Evolutionary conservation across 2,329 filamentous ascomycete species (phyloP).

Genomic region (Monilinia laxa): DNA sequence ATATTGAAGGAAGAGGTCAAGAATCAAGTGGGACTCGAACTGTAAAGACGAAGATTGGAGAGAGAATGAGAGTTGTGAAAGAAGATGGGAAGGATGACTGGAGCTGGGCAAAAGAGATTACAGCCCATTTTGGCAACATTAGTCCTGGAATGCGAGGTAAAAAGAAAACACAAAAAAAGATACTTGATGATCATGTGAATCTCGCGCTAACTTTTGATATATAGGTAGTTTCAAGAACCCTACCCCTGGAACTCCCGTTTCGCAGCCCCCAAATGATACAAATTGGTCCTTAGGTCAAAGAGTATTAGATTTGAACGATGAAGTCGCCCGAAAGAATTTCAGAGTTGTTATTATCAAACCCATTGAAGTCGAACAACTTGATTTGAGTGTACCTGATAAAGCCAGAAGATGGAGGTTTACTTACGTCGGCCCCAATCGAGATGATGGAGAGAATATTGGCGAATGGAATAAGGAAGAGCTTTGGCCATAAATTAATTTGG

Average conservation of each 20-base stretch:
- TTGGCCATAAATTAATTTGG: constrained; percentile 37
- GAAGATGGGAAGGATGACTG: constrained; percentile 44
- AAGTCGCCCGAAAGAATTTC: constrained; percentile 62
- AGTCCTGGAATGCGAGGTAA: constrained; percentile 73
- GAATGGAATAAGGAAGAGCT: constrained; percentile 49
- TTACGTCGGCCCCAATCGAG: constrained; percentile 47
- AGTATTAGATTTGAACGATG: constrained; percentile 62
- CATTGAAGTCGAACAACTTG: constrained; percentile 62
- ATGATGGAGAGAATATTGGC: constrained; percentile 53
- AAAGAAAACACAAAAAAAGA: constrained; percentile 36
- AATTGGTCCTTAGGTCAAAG: constrained; percentile 55
- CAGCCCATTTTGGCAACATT: constrained; percentile 86
- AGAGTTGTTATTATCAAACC: constrained; percentile 84
- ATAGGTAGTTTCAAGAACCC: constrained; percentile 55
- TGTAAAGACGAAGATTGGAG: constrained; percentile 59
- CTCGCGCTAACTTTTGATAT: neutral
- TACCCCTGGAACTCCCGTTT: constrained; percentile 61
- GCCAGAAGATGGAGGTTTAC: constrained; percentile 59
- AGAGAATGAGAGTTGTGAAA: constrained; percentile 59
- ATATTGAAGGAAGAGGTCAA: constrained; percentile 56
- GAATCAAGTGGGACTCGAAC: constrained; percentile 52
- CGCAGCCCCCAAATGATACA: constrained; percentile 49
- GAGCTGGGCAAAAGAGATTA: constrained; percentile 78
- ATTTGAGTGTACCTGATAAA: constrained; percentile 58
- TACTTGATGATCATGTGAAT: neutral